These are phyloP conservation scores for Prunus mongolica DNA, from an alignment of 306 rosid species.

Conservation along the genomic window DNA sequence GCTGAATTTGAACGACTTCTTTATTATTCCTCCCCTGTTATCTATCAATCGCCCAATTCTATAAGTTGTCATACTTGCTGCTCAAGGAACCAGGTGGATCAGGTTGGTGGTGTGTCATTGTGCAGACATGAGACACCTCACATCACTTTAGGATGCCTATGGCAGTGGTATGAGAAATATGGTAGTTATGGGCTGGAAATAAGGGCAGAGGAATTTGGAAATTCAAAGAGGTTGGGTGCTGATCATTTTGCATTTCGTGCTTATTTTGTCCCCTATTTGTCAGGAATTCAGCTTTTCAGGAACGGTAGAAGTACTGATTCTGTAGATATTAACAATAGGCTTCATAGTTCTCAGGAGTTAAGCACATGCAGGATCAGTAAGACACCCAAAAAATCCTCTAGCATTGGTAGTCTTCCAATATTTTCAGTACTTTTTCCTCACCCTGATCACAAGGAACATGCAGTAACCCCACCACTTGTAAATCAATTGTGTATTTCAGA, in stretches of 20 bases:
- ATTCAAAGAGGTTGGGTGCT: constrained; percentile 32
- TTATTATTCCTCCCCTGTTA: constrained; percentile 57
- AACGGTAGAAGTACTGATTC: constrained; percentile 9
- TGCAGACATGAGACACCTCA: constrained; percentile 59
- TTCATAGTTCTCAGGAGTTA: constrained; percentile 24
- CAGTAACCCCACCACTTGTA: constrained; percentile 19
- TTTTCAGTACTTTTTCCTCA: constrained; percentile 45
- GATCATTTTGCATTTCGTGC: constrained; percentile 48
- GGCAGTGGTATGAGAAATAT: constrained; percentile 88
- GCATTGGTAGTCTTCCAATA: constrained; percentile 32
- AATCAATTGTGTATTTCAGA: constrained; percentile 20
- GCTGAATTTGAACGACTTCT: constrained; percentile 74
- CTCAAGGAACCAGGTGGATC: constrained; percentile 33
- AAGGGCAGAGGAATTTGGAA: constrained; percentile 48
- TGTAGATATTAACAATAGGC: constrained; percentile 8
- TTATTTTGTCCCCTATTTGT: constrained; percentile 81
- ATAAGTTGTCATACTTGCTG: constrained; percentile 37
- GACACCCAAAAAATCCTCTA: constrained; percentile 33
- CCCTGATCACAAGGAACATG: constrained; percentile 26
- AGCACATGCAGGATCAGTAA: constrained; percentile 23
- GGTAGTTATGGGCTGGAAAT: constrained; percentile 86
- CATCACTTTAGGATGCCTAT: constrained; percentile 53
- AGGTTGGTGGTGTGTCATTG: constrained; percentile 29
- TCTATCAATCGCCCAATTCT: constrained; percentile 34
- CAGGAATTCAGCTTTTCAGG: constrained; percentile 80